Conservation (phyloP, 2,329 filamentous ascomycete species). For the Rhinocladiella mackenziei region DNA sequence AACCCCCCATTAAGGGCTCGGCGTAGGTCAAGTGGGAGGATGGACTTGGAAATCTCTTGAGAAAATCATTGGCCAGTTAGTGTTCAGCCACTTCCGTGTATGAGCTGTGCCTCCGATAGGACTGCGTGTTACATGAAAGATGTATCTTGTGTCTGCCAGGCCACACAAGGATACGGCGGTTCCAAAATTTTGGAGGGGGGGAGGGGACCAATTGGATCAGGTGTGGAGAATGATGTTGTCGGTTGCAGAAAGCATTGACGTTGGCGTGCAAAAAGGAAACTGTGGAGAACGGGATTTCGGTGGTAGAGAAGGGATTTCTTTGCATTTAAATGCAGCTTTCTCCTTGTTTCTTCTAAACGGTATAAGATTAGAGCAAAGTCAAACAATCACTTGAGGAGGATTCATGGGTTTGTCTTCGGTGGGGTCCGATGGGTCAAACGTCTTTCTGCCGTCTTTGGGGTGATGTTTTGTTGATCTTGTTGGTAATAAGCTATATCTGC, state of each 20-base stretch:
- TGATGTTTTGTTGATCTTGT: too few relatives aligned
- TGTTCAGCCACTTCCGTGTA: neutral
- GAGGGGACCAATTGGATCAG: neutral
- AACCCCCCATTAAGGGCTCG: too few relatives aligned
- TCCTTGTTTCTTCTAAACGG: too few relatives aligned
- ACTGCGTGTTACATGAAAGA: constrained; percentile 4
- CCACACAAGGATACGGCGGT: neutral
- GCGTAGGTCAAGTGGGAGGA: too few relatives aligned
- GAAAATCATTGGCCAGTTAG: neutral
- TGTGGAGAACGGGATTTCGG: constrained; percentile 1
- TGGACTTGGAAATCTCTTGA: too few relatives aligned
- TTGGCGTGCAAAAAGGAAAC: neutral
- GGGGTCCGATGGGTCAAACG: too few relatives aligned
- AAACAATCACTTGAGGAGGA: too few relatives aligned
- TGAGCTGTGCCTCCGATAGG: too few relatives aligned
- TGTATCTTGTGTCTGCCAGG: neutral
- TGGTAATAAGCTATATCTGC: too few relatives aligned
- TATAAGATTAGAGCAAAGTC: too few relatives aligned
- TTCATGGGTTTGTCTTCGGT: too few relatives aligned
- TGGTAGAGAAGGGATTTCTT: constrained; percentile 24
- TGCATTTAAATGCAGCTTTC: constrained; percentile 29
- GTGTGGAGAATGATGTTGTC: neutral
- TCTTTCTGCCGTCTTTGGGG: too few relatives aligned
- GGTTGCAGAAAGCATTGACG: neutral
- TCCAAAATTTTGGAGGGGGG: neutral